phyloP scores from a whole-genome alignment of 257 asterid genomes.

The Handroanthus guayacan region DNA sequence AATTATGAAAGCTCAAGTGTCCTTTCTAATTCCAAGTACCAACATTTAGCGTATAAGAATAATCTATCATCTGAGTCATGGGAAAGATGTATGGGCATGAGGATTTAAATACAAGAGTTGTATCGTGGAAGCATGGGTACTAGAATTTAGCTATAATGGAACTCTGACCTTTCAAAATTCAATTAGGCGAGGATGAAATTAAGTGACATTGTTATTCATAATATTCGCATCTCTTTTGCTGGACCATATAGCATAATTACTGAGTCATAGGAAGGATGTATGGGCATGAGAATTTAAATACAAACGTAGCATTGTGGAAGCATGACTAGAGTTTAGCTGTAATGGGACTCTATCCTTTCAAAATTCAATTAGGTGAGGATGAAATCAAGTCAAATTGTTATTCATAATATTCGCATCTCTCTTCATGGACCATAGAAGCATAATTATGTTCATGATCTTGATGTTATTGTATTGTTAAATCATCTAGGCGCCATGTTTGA shows the following conservation, averaged over 20 bases:
- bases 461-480: constrained; percentile 27
- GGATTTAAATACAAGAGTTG: background rate
- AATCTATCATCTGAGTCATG: constrained; percentile 18
- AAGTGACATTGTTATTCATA: background rate
- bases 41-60: constrained; percentile 8
- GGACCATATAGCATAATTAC: constrained; percentile 19
- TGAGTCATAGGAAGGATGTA: constrained; percentile 12
- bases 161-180: background rate
- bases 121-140: constrained; percentile 15
- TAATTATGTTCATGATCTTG: constrained; percentile 32
- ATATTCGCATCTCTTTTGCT: constrained; percentile 13
- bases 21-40: constrained; percentile 2
- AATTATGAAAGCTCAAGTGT: background rate
- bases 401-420: background rate
- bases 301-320: constrained; percentile 21
- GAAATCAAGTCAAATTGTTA: background rate
- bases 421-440: constrained; percentile 18
- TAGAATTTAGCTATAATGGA: background rate
- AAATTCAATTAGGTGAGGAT: constrained; percentile 4
- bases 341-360: background rate
- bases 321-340: background rate
- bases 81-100: constrained; percentile 13
- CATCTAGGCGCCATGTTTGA: constrained; percentile 25
- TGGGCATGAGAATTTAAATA: background rate
- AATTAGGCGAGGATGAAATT: constrained; percentile 13